Evolutionary conservation across 2,329 filamentous ascomycete genomes (phyloP), one percentile per base, ranked within the genome.

Genomic region (Hypoxylon sp.): DNA sequence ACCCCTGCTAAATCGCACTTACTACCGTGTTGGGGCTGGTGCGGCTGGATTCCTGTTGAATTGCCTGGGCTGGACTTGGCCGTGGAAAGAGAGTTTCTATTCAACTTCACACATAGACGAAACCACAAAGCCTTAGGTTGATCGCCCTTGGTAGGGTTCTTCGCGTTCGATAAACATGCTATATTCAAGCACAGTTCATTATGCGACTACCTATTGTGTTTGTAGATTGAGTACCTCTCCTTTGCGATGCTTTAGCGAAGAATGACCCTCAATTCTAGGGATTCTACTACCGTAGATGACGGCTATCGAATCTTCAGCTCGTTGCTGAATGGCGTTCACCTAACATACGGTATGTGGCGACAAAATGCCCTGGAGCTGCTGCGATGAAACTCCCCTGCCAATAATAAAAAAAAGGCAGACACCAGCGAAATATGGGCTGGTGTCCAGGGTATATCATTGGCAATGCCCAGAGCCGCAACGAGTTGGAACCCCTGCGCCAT

Each of bases 381-480:
- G 33, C 55, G 47, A 52, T 65, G 67, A 70, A 67, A 67, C 67
- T 60, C 57, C 57, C 37, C 39, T 55, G 37, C 55, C 47, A 58
- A 67, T 63, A 53, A 54, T 19, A 65, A 58, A 44, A 58, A 44
- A 55, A 58, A 44, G 50, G 19, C 48, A 47, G 50, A 60, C 17
- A 42, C 29, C 29, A 22, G 31, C 48, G 44, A 44, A 63, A 44
- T 33, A 63, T 60, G 55, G 31, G 26, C 35, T 46, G 51, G 57
- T 50, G 42, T 22, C 48, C 42, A 26, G 58, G 26, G 6, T 26
- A 48, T 58, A 29, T 31, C 48, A 63, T 66, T 66, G 51, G 52
- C 55, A 26, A 69, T 68, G 59, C 65, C 62, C 42, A 69, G 65
- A 71, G 68, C 69, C 66, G 68, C 68, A 71, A 64, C 47, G 60